Evolutionary conservation across 129 eudicot species (phyloP), one percentile per base, ranked within the genome.

Genomic region (Lactuca sativa): DNA sequence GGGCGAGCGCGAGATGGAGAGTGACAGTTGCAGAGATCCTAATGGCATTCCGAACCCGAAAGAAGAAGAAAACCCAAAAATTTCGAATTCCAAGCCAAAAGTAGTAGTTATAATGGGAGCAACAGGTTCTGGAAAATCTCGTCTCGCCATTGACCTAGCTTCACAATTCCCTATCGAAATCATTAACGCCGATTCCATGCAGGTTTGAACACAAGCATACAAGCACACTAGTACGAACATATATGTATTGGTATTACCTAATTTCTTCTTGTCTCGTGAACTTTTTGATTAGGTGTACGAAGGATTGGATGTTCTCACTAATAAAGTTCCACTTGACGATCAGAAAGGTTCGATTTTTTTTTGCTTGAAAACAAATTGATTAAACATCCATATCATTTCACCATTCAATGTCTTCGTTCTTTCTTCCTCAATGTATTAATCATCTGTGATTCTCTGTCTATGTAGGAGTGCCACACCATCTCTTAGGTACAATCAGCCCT

Each of bases 141-240:
- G 85, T 63, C 80, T 90, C 14, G 91, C 97, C 61, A 84, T 95
- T 48, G 96, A 90, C 75, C 81, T 95, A 30, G 89, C 99, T 48
- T 69, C 96, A 9, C 81, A 85, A 9, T 87, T 95, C 47, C 91
- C 95, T 3, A 67, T 95, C 17, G 99, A 90, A 80, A 84, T 90
- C 70, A 86, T 95, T 77, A 95, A 84, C 79, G 96, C 99, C 21
- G 99, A 95, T 66, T 90, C 97, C 55, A 95, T 95, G 99, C 99
- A 90, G 87, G 97, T 90, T 55, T 54, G 36, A 4, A 37, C 56
- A 13, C 33, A 30, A 31, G 8, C 13, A 8, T 10, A 14, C 9
- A 15, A 60, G 36, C 18, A 9, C 47, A 14, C 0, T 51, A 33
- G 0, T 21, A 10, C 2, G n/a, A 4, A 47, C 12, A 25, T 44